phyloP scores from a whole-genome alignment of 2,329 filamentous ascomycete species.

The Helminthosporium solani region DNA sequence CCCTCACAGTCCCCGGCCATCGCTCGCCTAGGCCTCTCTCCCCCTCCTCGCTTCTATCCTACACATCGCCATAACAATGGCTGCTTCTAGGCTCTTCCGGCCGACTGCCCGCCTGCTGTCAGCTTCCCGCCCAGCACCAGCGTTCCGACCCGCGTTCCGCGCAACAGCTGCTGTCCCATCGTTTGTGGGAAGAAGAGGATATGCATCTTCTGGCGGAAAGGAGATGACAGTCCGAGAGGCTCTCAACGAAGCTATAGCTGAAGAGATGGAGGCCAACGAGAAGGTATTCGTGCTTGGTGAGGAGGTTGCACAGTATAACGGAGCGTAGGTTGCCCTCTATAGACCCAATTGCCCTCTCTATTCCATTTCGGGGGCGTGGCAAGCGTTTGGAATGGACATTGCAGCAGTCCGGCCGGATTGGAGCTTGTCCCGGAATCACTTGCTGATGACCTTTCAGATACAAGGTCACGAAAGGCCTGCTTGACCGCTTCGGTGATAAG shows the following conservation, averaged over 20 bases:
- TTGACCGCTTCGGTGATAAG: conserved; percentile 97
- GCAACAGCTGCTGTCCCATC: conserved; percentile 49
- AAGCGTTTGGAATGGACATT: background rate
- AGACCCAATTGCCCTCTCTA: conserved; percentile 11
- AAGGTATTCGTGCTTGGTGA: conserved; percentile 97
- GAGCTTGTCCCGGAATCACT: conserved; percentile 3
- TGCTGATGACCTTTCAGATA: conserved; percentile 61
- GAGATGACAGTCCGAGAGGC: conserved; percentile 97
- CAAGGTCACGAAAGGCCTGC: conserved; percentile 97
- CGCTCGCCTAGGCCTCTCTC: conserved; percentile 25
- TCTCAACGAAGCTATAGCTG: conserved; percentile 94
- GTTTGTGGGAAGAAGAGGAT: conserved; percentile 51
- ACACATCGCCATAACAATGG: conserved; percentile 47
- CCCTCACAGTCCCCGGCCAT: conserved; percentile 25
- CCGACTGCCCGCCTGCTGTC: conserved; percentile 64
- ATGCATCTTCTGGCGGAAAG: conserved; percentile 67
- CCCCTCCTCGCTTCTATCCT: conserved; percentile 15
- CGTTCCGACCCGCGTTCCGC: conserved; percentile 56
- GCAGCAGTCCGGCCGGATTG: background rate
- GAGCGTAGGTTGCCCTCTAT: conserved; percentile 61
- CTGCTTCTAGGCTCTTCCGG: conserved; percentile 62
- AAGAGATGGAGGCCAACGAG: conserved; percentile 90
- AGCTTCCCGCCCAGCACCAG: conserved; percentile 53
- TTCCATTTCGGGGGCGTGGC: conserved; percentile 2
- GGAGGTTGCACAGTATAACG: conserved; percentile 99